These are phyloP conservation scores for Beauveria medogensis DNA, from an alignment of 2,329 filamentous ascomycete genomes.

Conservation along the genomic window DNA sequence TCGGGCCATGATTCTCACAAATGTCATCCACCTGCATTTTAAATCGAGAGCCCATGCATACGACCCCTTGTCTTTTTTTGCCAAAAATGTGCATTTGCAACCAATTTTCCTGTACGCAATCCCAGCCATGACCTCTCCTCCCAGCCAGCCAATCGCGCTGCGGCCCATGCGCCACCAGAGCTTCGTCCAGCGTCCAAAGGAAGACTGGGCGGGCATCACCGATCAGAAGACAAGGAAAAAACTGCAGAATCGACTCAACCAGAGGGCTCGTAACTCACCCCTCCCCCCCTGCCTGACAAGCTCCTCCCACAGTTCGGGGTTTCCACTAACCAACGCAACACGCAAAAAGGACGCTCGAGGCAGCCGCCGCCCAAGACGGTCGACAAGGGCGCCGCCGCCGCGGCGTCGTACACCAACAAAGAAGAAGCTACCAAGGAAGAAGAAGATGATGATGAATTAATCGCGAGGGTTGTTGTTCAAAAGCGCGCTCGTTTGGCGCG, in stretches of 20 bases:
- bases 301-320: too few species aligned
- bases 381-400: background rate
- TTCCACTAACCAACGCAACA: too few species aligned
- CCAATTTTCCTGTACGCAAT: background rate
- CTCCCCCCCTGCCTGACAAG: too few species aligned
- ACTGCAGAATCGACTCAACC: background rate
- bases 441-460: background rate
- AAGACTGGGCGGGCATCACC: conserved; percentile 26
- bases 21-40: background rate
- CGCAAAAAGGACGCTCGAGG: background rate
- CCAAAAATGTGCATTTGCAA: background rate
- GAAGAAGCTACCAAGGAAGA: background rate
- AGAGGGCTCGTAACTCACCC: background rate
- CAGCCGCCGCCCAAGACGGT: background rate
- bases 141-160: background rate
- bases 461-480: background rate
- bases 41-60: background rate
- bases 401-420: background rate
- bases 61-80: background rate
- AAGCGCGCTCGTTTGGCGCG: background rate
- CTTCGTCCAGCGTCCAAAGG: conserved; percentile 7
- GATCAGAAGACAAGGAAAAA: conserved; percentile 12
- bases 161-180: conserved; percentile 5
- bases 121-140: background rate
- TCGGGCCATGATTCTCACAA: background rate